A percentile compares a stretch with the other conserved stretches of the same genome.
These are phyloP conservation scores for Apiotrichum gamsii DNA, from an alignment of 1,284 basidiomycete species.

Conservation along the genomic window DNA sequence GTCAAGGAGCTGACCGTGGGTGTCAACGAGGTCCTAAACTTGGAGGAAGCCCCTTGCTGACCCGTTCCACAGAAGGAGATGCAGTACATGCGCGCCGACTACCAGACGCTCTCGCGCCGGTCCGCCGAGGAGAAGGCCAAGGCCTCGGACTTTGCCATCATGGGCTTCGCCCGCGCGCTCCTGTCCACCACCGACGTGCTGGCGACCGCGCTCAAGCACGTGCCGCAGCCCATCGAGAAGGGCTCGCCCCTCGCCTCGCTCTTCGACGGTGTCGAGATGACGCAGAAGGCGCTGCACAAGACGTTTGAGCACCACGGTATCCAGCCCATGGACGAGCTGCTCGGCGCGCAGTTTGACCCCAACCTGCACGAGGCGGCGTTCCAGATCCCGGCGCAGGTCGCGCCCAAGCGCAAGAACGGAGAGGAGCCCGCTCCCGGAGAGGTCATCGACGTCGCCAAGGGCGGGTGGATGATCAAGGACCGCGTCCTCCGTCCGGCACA, in stretches of 20 bases:
- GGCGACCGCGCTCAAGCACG: conserved; percentile 71
- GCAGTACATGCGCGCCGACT: conserved; percentile 86
- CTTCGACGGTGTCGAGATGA: conserved; percentile 82
- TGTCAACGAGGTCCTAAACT: neutral
- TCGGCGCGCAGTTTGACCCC: conserved; percentile 88
- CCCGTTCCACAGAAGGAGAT: conserved; percentile 59
- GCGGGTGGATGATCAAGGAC: conserved; percentile 87
- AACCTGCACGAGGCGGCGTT: conserved; percentile 92
- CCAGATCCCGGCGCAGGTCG: conserved; percentile 63
- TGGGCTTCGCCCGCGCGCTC: conserved; percentile 80
- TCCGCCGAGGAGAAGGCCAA: conserved; percentile 83
- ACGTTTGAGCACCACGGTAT: conserved; percentile 88
- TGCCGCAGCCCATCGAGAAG: conserved; percentile 54
- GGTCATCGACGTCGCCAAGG: conserved; percentile 85
- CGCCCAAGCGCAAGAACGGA: conserved; percentile 58
- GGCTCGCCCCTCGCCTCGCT: conserved; percentile 61
- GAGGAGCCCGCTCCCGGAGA: conserved; percentile 62
- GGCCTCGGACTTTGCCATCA: conserved; percentile 87
- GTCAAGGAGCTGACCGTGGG: conserved; percentile 15
- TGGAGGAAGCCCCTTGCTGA: neutral
- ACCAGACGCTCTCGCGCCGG: conserved; percentile 88
- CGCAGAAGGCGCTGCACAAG: conserved; percentile 80
- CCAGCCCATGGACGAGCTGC: conserved; percentile 62
- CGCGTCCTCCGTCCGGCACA: conserved; percentile 88
- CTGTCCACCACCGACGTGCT: conserved; percentile 90